Base-by-base conservation (phyloP, 805 yeast genomes). In the Schwanniomyces vanrijiae region DNA sequence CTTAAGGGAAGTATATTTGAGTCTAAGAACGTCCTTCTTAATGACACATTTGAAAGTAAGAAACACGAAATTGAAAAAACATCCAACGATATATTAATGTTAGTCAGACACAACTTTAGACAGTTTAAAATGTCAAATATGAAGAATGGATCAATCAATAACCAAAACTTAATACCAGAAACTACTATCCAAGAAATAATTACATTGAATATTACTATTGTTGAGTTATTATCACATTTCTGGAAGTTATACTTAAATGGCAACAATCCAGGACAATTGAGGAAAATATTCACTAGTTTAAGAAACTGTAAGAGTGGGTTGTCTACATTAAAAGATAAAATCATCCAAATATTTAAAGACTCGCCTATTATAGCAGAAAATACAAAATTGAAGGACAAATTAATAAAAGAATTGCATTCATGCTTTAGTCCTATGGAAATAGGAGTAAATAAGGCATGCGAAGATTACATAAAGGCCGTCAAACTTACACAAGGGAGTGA, bases 171-270 rank as follows among this genome's bases (percentile, higher is more conserved):
- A 22, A 55, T 70, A 1, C 60, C 71, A 3, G 56, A 57, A 3
- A 45, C 52, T 8, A 44, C 56, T 8, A 55, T 59, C 5, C 72
- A 70, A 47, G 73, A 69, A 38, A 63, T 73, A 37, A 60, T 69
- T 14, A 58, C 64, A 4, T 66, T 64, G 53, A 72, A 71, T 50
- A 63, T 71, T 43, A 72, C 76, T 3, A 57, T 68, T n/a, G 64
- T 64, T 43, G 78, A 73, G 54, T 71, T 72, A 45, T 55, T 73
- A 20, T 69, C 74, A 41, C 77, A 72, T 47, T 73, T 73, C 46
- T 73, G 78, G 78, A 64, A 66, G 42, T 48, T 72, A 0, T 73
- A 59, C 43, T 56, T 68, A 21, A 61, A 58, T 44, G 73, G 69
- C 5, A 64, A 61, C 44, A 71, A 69, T 46, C 71, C 76, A 1